Evolutionary conservation across 2,329 filamentous ascomycete genomes (phyloP), one percentile per base, ranked within the genome.

Genomic region (Capronia americana): DNA sequence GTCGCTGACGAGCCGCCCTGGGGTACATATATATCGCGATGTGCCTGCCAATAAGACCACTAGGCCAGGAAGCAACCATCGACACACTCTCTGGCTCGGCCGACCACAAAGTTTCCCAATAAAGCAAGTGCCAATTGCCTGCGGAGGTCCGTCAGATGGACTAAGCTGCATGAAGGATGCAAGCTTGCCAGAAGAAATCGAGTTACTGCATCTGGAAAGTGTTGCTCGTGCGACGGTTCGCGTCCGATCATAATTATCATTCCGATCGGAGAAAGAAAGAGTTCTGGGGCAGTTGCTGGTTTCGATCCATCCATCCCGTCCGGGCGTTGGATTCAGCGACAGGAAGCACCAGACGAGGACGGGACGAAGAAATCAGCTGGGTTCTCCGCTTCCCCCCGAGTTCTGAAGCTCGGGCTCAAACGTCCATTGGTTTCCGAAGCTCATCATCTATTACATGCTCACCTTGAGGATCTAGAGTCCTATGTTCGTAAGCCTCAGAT

Each of bases 151-250:
- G 6, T 44, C 48, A 26, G 17, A 11, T 26, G 14, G 48, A 51
- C 53, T 55, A 54, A 23, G 30, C 46, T 26, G 58, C 20, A 41
- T 14, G 20, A 28, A 53, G 48, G 26, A 34, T 51, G 57, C 26
- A 30, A 50, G 28, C 57, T 20, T 23, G 17, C 23, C 46, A 53
- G 7, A 32, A 30, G 53, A 34, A 34, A 7, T 20, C 38, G 14
- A 55, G 26, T 24, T 54, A 51, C 48, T 41, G 46, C 28, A 53
- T 61, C 26, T 51, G 58, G 58, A 41, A 61, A 61, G 30, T 54
- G 28, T 54, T 53, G n/a, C 17, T 26, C 32, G 20, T 17, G 20
- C 34, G 12, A 14, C 23, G 48, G 23, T 26, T 51, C n/a, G 48
- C 23, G 24, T 14, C 0, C 20, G 20, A 51, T 7, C 17, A 26